A percentile compares a stretch with the other conserved stretches of the same genome.
Evolutionary conservation across 352 stramenopile genomes (phyloP).

Genomic region (Phytophthora vignae): DNA sequence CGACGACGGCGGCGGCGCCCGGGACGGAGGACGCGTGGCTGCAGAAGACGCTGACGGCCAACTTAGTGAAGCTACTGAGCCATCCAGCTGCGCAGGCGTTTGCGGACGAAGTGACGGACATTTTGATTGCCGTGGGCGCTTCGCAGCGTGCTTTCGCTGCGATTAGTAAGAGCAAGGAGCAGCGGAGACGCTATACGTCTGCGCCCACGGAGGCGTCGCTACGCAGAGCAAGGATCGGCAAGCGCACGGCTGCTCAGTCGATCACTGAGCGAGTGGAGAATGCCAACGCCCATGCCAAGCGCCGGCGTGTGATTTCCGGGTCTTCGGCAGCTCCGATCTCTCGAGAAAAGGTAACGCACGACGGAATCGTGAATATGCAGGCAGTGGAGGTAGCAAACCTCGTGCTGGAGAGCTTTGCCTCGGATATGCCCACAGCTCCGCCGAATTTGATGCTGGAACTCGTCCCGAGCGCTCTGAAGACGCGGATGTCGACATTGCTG

Average conservation of each 20-base stretch:
- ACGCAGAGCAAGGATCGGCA: conserved; percentile 68
- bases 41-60: conserved; percentile 70
- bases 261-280: conserved; percentile 72
- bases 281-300: conserved; percentile 59
- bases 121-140: conserved; percentile 72
- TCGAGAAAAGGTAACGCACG: conserved; percentile 60
- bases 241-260: conserved; percentile 66
- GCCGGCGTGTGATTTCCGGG: conserved; percentile 46
- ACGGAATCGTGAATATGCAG: conserved; percentile 82
- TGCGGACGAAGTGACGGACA: conserved; percentile 77
- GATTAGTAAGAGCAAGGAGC: conserved; percentile 84
- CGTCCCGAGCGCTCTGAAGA: conserved; percentile 77
- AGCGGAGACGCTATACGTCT: conserved; percentile 76
- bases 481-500: conserved; percentile 66
- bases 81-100: conserved; percentile 65
- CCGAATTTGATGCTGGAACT: conserved; percentile 69
- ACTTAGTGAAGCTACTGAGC: conserved; percentile 76
- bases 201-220: conserved; percentile 75
- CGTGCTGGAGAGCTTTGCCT: conserved; percentile 73
- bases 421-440: conserved; percentile 61
- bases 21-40: conserved; percentile 48
- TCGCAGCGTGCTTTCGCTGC: conserved; percentile 80
- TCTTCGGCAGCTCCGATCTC: conserved; percentile 32
- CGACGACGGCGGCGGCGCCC: conserved; percentile 32
- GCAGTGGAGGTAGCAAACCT: conserved; percentile 75